Base-by-base conservation (phyloP, 768 basidiomycete species). In the Baorangia bicolor region DNA sequence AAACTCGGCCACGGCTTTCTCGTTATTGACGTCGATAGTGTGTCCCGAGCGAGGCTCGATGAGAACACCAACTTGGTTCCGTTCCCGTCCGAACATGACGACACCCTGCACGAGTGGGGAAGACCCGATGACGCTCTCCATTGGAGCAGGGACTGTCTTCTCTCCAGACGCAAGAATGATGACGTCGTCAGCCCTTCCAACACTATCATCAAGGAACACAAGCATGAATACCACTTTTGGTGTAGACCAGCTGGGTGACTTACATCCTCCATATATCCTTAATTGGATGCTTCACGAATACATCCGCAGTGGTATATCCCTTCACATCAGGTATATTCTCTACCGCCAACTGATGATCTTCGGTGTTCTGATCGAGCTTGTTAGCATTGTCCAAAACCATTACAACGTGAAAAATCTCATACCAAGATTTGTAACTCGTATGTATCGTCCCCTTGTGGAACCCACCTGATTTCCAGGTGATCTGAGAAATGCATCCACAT, bases 201-300 rank as follows among this genome's bases (percentile, higher is more conserved):
- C 48, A n/a, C 64, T 65, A 20, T 33, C n/a, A 21, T 10, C 9
- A 4, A 25, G 10, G 39, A 13, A 52, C 2, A 5, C 4, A 8
- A 12, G 9, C 1, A 39, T 53, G 27, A 55, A 39, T 16, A 13
- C 2, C 1, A 35, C 9, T 13, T 28, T 8, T 2, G 3, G 25
- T 1, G 3, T 2, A n/a, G 23, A 35, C 1, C 2, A 38, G 4
- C 14, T 2, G 10, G 9, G 12, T 0, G 4, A 49, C 70, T n/a
- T 35, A 63, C 35, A 82, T 61, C 49, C 61, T 72, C 71, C 69
- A 83, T 16, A 72, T 39, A 1, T 74, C 68, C 6, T 73, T 75
- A 0, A 71, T 73, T 0, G 81, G 78, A 59, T 82, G 81, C 27
- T 74, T 72, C 1, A 71, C 54, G 16, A 82, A 65, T 2, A 81